Base-by-base conservation (phyloP, 805 yeast species). In the Yamadazyma philogaea region DNA sequence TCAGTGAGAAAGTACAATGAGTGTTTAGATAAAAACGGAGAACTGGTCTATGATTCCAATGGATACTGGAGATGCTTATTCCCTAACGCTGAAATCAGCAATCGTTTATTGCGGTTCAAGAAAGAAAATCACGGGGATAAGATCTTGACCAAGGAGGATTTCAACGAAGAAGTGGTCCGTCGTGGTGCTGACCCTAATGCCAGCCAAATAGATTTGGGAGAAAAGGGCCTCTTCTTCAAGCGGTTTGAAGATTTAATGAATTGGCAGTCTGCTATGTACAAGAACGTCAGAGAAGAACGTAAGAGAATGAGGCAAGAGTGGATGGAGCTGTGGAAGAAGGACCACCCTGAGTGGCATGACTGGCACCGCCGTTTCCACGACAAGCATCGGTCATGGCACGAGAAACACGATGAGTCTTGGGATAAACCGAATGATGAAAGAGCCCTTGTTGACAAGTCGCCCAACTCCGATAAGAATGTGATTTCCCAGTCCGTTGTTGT, bases 61-160 rank as follows among this genome's bases (percentile, higher is more conserved):
- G 98, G 97, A 0, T 77, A 81, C 60, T 91, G 97, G 97, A 77
- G 90, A 56, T 91, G 98, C 64, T 66, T 91, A 35, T 84, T 90
- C 61, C 96, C 96, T 10, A 72, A 72, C 49, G 45, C 62, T 26
- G 55, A 63, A 61, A 37, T 68, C 46, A 48, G 72, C 52, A 39
- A 68, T 54, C 43, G 57, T 45, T 33, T 66, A 40, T 49, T 68
- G 60, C 47, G 49, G 53, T 39, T 50, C 50, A 54, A 60, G 56
- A 44, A 55, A 28, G 47, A 52, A 31, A 43, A 56, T 33, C 51
- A 60, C 14, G 52, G 62, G 3, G 56, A 56, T 16, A 53, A 54
- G 27, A 55, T 74, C 16, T 54, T 81, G 42, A 70, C 82, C 21
- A 78, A 72, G 50, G 88, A 84, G 52, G 86, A 82, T 51, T 78